Percentiles rank a stretch among this genome's conserved stretches.
Evolutionary conservation across 176 grass and related monocot genomes (phyloP).

Genomic region (Juncus inflexus): DNA sequence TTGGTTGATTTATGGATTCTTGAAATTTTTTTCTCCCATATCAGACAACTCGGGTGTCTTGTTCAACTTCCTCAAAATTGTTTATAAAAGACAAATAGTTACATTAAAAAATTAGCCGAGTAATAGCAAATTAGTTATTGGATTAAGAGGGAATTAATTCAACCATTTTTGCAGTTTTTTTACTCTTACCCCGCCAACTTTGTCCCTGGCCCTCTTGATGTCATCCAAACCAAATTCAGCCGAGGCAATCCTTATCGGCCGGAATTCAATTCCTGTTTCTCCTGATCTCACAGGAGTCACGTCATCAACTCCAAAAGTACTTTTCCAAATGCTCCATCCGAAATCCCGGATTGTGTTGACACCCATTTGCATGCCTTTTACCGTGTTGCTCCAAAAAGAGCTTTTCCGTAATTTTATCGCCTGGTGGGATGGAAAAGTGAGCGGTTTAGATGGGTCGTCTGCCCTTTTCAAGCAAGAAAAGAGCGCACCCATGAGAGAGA

Average conservation of each 20-base stretch:
- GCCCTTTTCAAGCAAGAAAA: conserved; percentile 32
- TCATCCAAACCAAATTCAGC: conserved; percentile 28
- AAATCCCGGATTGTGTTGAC: conserved; percentile 33
- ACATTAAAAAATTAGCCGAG: too few relatives aligned
- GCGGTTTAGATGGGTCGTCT: conserved; percentile 32
- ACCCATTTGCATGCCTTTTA: conserved; percentile 2
- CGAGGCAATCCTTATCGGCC: conserved; percentile 22
- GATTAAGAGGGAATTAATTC: background rate
- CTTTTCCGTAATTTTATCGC: background rate
- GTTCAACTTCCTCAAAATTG: too few relatives aligned
- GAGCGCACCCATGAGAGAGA: conserved; percentile 40
- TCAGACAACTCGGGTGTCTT: too few relatives aligned
- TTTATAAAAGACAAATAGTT: too few relatives aligned
- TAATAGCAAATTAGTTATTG: too few relatives aligned
- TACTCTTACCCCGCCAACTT: conserved; percentile 28
- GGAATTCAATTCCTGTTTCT: conserved; percentile 25
- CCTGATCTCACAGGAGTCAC: conserved; percentile 24
- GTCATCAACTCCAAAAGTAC: conserved; percentile 21
- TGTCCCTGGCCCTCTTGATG: conserved; percentile 30
- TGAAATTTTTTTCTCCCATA: too few relatives aligned
- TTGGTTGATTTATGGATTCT: too few relatives aligned
- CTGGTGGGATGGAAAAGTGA: conserved; percentile 28
- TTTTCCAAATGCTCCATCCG: conserved; percentile 37
- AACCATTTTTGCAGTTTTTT: background rate
- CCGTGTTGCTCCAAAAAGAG: background rate